phyloP scores from a whole-genome alignment of 106 monocot genomes.

The Dioscorea alata region DNA sequence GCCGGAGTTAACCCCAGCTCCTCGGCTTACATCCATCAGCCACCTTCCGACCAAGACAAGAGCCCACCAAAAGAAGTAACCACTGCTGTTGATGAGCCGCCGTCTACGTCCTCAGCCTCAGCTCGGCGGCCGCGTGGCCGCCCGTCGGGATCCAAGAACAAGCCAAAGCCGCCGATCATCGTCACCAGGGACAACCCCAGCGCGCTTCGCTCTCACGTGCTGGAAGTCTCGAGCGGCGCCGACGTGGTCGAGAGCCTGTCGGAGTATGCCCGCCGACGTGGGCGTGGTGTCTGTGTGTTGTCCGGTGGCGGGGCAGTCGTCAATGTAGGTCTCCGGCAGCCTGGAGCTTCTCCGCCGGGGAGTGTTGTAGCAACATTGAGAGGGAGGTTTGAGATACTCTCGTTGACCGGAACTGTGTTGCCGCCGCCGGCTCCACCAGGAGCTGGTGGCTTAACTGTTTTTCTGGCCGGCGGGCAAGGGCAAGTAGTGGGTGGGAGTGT shows the following conservation, averaged over 20 bases:
- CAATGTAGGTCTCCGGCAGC: conserved; percentile 19
- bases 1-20: conserved; percentile 8
- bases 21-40: conserved; percentile 7
- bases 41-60: conserved; percentile 1
- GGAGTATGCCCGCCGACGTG: conserved; percentile 22
- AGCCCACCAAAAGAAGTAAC: background rate
- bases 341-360: conserved; percentile 5
- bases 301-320: conserved; percentile 22
- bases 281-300: conserved; percentile 30
- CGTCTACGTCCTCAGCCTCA: conserved; percentile 15
- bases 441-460: conserved; percentile 25
- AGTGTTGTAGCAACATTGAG: conserved; percentile 19
- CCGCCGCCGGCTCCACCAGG: conserved; percentile 36
- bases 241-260: conserved; percentile 31
- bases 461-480: conserved; percentile 29
- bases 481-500: conserved; percentile 30
- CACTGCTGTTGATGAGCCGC: background rate
- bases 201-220: conserved; percentile 28
- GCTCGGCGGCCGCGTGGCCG: conserved; percentile 24
- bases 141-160: conserved; percentile 33
- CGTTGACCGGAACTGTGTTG: conserved; percentile 22
- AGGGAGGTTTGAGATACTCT: conserved; percentile 33
- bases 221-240: conserved; percentile 24
- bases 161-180: conserved; percentile 27
- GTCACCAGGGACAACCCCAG: conserved; percentile 30